Base-by-base conservation (phyloP, 2,329 filamentous ascomycete genomes). In the Penicillium sumatraense region DNA sequence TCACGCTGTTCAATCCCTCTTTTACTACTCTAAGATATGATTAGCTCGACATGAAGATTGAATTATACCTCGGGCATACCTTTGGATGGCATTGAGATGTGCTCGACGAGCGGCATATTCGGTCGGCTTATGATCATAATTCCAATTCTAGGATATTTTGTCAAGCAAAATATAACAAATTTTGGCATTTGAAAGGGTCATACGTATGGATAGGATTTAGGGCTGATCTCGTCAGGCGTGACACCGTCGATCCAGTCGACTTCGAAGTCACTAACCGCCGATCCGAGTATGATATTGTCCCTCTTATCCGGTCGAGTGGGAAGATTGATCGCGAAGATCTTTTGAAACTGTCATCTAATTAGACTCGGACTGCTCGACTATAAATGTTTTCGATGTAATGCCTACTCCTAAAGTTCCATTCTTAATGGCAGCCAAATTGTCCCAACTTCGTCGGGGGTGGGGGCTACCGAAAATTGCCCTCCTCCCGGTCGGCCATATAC, bases 71-170 rank as follows among this genome's bases (percentile, higher is more conserved):
- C 11, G 2, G 16, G 18, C 29, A 3, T 56, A 67, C 63, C 42
- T 51, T 55, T 57, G 53, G 26, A 66, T 61, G 8, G 18, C 60
- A 50, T 66, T 59, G 13, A 66, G 14, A 55, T 62, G 63, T 5
- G 63, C 59, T 16, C 62, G 64, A 13, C 63, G 59, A 23, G 55
- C 58, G 1, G 59, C 63, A 27, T 57, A 64, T 27, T 67, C 63
- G 11, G 49, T 49, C 7, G 56, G 35, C 16, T 40, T 44, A 27
- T 62, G 55, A 9, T 63, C 55, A 20, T 48, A 29, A n/a, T 65
- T 58, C 64, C 61, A 67, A 29, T 62, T 63, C 62, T 65, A 41
- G 26, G 36, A 7, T 47, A 40, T 27, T 36, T 11, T 29, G 26
- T 29, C 26, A 29, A 11, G 26, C 26, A 29, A 6, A 6, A 29